A percentile compares a stretch with the other conserved stretches of the same genome.
phyloP scores from a whole-genome alignment of 495 filamentous ascomycete species.

The Amorphotheca resinae region DNA sequence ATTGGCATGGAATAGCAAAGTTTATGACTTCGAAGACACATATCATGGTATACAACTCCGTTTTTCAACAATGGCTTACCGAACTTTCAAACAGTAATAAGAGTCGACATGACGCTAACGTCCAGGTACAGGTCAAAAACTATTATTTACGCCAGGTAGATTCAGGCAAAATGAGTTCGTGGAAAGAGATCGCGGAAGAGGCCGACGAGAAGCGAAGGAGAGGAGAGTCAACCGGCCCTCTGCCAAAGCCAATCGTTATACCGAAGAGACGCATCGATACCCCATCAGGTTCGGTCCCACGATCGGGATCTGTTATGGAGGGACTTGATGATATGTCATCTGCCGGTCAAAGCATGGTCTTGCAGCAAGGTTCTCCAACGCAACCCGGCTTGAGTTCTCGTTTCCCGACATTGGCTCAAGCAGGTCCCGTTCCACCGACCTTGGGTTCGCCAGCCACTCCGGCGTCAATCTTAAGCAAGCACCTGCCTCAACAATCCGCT shows the following conservation, averaged over 20 bases:
- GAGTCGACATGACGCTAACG: slow-evolving; percentile 23
- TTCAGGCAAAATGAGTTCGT: slow-evolving; percentile 33
- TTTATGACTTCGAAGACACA: slow-evolving; percentile 88
- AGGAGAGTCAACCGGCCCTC: slow-evolving; percentile 62
- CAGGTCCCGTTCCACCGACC: slow-evolving; percentile 17
- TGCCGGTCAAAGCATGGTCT: slow-evolving; percentile 9
- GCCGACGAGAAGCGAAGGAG: slow-evolving; percentile 56
- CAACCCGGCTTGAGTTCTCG: slow-evolving; percentile 20
- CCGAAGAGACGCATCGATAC: slow-evolving; percentile 28
- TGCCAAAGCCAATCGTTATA: slow-evolving; percentile 37
- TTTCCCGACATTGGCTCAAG: slow-evolving; percentile 18
- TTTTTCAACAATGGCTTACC: no score
- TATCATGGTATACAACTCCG: slow-evolving; percentile 60
- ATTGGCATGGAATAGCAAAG: slow-evolving; percentile 72
- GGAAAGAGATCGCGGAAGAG: slow-evolving; percentile 52
- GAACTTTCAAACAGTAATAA: slow-evolving; percentile 21
- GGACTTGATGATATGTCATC: slow-evolving; percentile 12
- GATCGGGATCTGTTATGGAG: slow-evolving; percentile 15
- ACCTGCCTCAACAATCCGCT: slow-evolving; percentile 12
- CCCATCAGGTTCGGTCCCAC: slow-evolving; percentile 11
- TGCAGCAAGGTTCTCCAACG: slow-evolving; percentile 21
- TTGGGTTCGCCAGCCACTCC: slow-evolving; percentile 11
- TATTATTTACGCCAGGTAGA: slow-evolving; percentile 74
- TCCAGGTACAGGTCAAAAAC: slow-evolving; percentile 65
- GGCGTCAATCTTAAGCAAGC: slow-evolving; percentile 9